Evolutionary conservation across 305 asterid genomes (phyloP).

Genomic region (Striga hermonthica): DNA sequence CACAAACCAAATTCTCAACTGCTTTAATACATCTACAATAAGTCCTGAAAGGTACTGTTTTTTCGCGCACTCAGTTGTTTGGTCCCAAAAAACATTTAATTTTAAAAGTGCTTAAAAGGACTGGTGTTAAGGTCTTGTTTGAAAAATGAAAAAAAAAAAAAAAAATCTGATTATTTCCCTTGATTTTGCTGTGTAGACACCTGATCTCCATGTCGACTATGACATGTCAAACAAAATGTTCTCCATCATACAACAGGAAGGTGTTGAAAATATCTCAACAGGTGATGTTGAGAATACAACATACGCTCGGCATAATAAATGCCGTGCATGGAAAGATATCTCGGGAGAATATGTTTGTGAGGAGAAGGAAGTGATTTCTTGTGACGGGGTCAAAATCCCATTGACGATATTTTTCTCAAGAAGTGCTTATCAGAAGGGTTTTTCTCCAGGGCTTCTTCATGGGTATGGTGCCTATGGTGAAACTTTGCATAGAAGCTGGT

Average conservation of each 20-base stretch:
- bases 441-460: constrained; percentile 82
- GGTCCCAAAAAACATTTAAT: background rate
- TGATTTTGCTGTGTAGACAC: constrained; percentile 53
- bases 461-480: constrained; percentile 96
- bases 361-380: constrained; percentile 63
- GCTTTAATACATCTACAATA: background rate
- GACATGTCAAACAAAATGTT: constrained; percentile 60
- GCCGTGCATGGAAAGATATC: constrained; percentile 43
- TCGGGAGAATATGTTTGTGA: constrained; percentile 61
- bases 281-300: constrained; percentile 31
- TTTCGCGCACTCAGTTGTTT: background rate
- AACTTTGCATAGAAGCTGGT: constrained; percentile 83
- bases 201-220: constrained; percentile 85
- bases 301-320: constrained; percentile 30
- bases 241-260: constrained; percentile 74
- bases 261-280: constrained; percentile 41
- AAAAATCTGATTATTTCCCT: constrained; percentile 11
- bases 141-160: background rate
- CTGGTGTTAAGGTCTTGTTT: constrained; percentile 17
- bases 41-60: too few relatives aligned
- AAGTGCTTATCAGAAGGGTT: constrained; percentile 49
- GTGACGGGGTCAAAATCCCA: constrained; percentile 73
- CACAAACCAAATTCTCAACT: constrained; percentile 4
- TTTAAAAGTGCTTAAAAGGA: background rate
- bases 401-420: constrained; percentile 68